phyloP scores from a whole-genome alignment of 495 filamentous ascomycete genomes.

The Penicillium steckii region DNA sequence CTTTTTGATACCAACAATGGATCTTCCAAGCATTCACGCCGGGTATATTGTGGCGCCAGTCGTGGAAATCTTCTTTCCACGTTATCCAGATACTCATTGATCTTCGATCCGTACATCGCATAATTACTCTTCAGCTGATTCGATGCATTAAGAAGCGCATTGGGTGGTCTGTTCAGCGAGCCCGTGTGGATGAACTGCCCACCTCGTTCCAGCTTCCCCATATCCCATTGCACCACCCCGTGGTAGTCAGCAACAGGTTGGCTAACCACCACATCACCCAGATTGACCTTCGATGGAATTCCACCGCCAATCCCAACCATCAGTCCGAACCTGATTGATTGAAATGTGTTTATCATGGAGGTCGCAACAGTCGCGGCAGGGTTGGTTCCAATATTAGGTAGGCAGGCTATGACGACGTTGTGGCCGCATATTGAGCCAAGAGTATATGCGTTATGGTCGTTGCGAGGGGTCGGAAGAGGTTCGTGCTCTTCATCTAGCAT shows the following conservation, averaged over 20 bases:
- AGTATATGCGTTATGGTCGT: not conserved
- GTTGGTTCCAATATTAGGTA: not conserved
- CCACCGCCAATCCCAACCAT: constrained; percentile 4
- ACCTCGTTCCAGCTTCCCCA: constrained; percentile 11
- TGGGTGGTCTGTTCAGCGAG: constrained; percentile 9
- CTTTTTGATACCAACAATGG: not conserved
- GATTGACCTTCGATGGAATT: constrained; percentile 2
- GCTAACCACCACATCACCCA: constrained; percentile 27
- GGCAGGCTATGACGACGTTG: constrained; percentile 3
- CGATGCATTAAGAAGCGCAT: not conserved
- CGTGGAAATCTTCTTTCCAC: not conserved
- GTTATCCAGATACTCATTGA: not conserved
- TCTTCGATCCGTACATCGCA: not conserved
- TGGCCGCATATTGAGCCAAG: not conserved
- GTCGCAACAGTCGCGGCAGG: not conserved
- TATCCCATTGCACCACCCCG: constrained; percentile 26
- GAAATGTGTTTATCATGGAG: not conserved
- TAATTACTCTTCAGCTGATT: not conserved
- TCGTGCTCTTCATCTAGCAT: not conserved
- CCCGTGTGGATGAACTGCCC: constrained; percentile 24
- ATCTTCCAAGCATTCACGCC: not conserved
- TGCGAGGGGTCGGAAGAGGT: not conserved
- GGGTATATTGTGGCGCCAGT: not conserved
- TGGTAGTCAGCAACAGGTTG: constrained; percentile 1
- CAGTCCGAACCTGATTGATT: not conserved